These are phyloP conservation scores for Exophiala alcalophila DNA, from an alignment of 2,329 filamentous ascomycete species.

Conservation along the genomic window DNA sequence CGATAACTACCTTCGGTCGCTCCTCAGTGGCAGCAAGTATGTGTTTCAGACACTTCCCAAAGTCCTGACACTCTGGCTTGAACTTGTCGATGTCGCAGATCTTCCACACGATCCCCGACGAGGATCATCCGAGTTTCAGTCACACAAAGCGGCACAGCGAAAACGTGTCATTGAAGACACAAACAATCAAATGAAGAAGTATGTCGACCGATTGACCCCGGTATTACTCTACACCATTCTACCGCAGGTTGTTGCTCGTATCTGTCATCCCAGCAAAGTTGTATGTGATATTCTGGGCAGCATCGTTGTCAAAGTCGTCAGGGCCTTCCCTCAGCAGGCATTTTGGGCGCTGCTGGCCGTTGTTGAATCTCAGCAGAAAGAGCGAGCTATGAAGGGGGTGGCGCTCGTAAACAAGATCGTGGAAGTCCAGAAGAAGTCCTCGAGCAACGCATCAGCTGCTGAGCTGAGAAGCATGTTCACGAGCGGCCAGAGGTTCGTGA, in stretches of 20 bases:
- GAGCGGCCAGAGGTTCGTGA: constrained; percentile 77
- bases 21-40: constrained; percentile 89
- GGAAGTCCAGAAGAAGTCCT: constrained; percentile 46
- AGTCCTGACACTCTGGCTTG: constrained; percentile 88
- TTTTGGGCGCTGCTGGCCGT: constrained; percentile 89
- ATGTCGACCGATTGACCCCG: constrained; percentile 56
- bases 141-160: constrained; percentile 49
- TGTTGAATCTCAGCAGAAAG: constrained; percentile 72
- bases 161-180: constrained; percentile 65
- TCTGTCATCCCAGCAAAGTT: constrained; percentile 75
- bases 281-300: constrained; percentile 74
- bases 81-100: constrained; percentile 75
- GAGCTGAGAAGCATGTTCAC: constrained; percentile 71
- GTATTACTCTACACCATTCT: constrained; percentile 60
- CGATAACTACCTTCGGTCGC: constrained; percentile 85
- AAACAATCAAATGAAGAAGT: constrained; percentile 75
- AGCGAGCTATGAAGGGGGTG: constrained; percentile 58
- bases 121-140: constrained; percentile 48
- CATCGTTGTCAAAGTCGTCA: constrained; percentile 84
- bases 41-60: constrained; percentile 92
- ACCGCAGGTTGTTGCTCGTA: constrained; percentile 92
- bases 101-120: constrained; percentile 54
- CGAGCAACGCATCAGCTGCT: constrained; percentile 38
- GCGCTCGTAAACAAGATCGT: constrained; percentile 42
- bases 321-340: constrained; percentile 82